Evolutionary conservation across 2,329 filamentous ascomycete genomes (phyloP).

Genomic region (Colletotrichum truncatum): DNA sequence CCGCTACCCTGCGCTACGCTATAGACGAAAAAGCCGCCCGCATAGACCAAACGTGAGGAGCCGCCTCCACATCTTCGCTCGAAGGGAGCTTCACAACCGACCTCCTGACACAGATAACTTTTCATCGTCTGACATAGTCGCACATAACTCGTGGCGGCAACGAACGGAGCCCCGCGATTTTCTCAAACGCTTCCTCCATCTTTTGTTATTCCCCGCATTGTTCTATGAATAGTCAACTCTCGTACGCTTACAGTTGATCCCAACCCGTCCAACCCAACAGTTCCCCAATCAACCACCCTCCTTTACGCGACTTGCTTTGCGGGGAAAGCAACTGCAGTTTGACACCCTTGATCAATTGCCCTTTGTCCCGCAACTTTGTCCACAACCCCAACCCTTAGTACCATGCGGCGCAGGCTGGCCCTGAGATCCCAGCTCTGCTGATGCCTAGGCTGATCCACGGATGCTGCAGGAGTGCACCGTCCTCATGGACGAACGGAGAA

Average conservation of each 20-base stretch:
- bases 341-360: slow-evolving; percentile 3
- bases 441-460: slow-evolving; percentile 7
- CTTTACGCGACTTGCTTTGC: neutral
- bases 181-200: slow-evolving; percentile 19
- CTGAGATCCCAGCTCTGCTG: neutral
- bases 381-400: neutral
- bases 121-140: slow-evolving; percentile 7
- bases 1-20: neutral
- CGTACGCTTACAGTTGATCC: slow-evolving; percentile 11
- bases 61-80: slow-evolving; percentile 28
- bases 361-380: neutral
- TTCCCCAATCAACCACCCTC: neutral
- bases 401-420: neutral
- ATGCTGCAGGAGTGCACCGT: slow-evolving; percentile 14
- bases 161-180: slow-evolving; percentile 23
- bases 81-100: slow-evolving; percentile 24
- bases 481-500: slow-evolving; percentile 27
- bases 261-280: neutral
- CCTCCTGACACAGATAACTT: slow-evolving; percentile 12
- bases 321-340: slow-evolving; percentile 20
- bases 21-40: neutral
- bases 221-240: slow-evolving; percentile 13
- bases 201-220: slow-evolving; percentile 21
- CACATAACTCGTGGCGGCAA: slow-evolving; percentile 1
- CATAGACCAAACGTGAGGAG: slow-evolving; percentile 2